Evolutionary conservation across 345 rosid genomes (phyloP).

Genomic region (Gossypium raimondii): DNA sequence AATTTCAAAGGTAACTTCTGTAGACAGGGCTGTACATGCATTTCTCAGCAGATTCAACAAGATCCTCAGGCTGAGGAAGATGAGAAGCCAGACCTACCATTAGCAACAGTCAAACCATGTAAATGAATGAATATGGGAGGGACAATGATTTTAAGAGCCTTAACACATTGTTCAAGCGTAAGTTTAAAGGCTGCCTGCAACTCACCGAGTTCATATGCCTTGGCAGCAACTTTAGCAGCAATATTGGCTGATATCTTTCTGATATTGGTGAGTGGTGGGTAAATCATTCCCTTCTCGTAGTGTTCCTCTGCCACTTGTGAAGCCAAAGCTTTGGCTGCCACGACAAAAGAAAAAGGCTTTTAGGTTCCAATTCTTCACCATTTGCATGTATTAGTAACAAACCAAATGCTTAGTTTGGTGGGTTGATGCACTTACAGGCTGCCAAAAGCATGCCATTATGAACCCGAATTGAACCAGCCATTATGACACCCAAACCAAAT

Average conservation of each 20-base stretch:
- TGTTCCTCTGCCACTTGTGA: constrained; percentile 66
- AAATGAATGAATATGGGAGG: neutral
- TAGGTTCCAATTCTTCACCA: neutral
- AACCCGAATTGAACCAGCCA: constrained; percentile 86
- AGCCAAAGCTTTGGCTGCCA: constrained; percentile 90
- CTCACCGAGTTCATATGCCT: constrained; percentile 90
- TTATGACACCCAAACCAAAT: constrained; percentile 86
- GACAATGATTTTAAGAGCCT: neutral
- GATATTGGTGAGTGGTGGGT: constrained; percentile 89
- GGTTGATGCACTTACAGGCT: constrained; percentile 65
- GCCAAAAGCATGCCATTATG: constrained; percentile 96
- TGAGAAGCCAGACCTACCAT: constrained; percentile 73
- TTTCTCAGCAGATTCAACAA: constrained; percentile 79
- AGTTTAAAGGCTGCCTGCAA: neutral
- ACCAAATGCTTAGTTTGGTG: neutral
- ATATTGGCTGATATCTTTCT: constrained; percentile 84
- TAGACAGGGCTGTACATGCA: constrained; percentile 93
- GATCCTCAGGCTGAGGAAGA: constrained; percentile 83
- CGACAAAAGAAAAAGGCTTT: neutral
- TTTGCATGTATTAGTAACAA: neutral
- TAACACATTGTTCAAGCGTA: neutral
- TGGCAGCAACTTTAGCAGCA: constrained; percentile 87
- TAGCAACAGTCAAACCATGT: neutral
- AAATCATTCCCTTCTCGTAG: constrained; percentile 70
- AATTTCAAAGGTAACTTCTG: constrained; percentile 66